Conservation (phyloP, 352 stramenopile genomes). For the Aphanomyces invadans region DNA sequence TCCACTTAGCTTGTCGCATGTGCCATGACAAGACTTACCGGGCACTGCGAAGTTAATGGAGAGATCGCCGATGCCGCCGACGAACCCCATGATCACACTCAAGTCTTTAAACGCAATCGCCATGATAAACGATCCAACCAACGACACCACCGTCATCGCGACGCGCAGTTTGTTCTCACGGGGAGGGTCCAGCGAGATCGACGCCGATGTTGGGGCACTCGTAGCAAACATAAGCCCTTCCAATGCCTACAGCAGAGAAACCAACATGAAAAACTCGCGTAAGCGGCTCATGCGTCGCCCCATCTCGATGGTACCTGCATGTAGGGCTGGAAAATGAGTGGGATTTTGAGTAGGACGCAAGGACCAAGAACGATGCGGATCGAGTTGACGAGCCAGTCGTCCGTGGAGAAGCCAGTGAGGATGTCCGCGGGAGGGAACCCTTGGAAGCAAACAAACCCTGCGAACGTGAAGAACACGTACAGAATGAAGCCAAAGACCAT, state of each 20-base stretch:
- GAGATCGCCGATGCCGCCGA: constrained; percentile 60
- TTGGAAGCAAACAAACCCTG: constrained; percentile 68
- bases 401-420: constrained; percentile 56
- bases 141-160: neutral
- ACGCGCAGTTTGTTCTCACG: neutral
- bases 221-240: neutral
- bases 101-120: constrained; percentile 59
- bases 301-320: constrained; percentile 57
- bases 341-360: constrained; percentile 71
- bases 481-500: constrained; percentile 34
- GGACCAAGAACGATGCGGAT: constrained; percentile 59
- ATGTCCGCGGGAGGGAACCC: constrained; percentile 72
- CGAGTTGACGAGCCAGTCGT: constrained; percentile 70
- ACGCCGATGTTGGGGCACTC: neutral
- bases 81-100: constrained; percentile 65
- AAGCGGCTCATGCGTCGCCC: too few relatives aligned
- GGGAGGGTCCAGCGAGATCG: neutral
- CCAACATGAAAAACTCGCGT: too few relatives aligned
- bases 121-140: constrained; percentile 35
- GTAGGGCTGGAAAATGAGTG: constrained; percentile 77
- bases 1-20: neutral
- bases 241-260: neutral
- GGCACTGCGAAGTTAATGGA: constrained; percentile 62
- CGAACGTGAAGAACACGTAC: constrained; percentile 57
- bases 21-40: constrained; percentile 20